These are phyloP conservation scores for Biancaea sappan DNA, from an alignment of 306 rosid genomes.

Conservation along the genomic window DNA sequence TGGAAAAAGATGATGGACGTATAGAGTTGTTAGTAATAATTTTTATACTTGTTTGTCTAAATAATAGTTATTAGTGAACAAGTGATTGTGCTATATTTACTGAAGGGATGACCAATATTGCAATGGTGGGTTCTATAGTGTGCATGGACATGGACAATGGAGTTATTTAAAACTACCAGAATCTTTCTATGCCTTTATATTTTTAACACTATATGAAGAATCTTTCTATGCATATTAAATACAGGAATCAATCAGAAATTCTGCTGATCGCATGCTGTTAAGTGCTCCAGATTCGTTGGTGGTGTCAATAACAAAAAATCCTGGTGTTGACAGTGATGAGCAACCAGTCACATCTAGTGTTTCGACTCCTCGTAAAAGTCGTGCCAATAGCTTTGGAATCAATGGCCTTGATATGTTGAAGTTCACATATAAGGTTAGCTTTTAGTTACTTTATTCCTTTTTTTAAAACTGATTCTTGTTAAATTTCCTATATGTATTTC, in stretches of 20 bases:
- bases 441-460: slow-evolving; percentile 32
- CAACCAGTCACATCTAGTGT: slow-evolving; percentile 48
- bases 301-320: slow-evolving; percentile 66
- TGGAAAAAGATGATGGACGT: neutral
- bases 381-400: slow-evolving; percentile 69
- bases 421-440: slow-evolving; percentile 81
- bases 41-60: slow-evolving; percentile 21
- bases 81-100: slow-evolving; percentile 18
- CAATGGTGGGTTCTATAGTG: slow-evolving; percentile 4
- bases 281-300: slow-evolving; percentile 91
- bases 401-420: slow-evolving; percentile 84
- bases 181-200: slow-evolving; percentile 23
- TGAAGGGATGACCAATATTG: slow-evolving; percentile 9
- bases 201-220: slow-evolving; percentile 5
- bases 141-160: slow-evolving; percentile 4
- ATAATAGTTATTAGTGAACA: neutral
- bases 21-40: slow-evolving; percentile 12
- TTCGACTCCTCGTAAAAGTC: slow-evolving; percentile 58
- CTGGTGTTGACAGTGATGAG: slow-evolving; percentile 54
- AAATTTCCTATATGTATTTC: slow-evolving; percentile 14
- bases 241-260: slow-evolving; percentile 94
- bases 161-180: slow-evolving; percentile 21
- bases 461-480: slow-evolving; percentile 15
- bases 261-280: slow-evolving; percentile 81
- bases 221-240: slow-evolving; percentile 38